These are phyloP conservation scores for Xerocomellus amylosporus DNA, from an alignment of 768 basidiomycete species.

Conservation along the genomic window DNA sequence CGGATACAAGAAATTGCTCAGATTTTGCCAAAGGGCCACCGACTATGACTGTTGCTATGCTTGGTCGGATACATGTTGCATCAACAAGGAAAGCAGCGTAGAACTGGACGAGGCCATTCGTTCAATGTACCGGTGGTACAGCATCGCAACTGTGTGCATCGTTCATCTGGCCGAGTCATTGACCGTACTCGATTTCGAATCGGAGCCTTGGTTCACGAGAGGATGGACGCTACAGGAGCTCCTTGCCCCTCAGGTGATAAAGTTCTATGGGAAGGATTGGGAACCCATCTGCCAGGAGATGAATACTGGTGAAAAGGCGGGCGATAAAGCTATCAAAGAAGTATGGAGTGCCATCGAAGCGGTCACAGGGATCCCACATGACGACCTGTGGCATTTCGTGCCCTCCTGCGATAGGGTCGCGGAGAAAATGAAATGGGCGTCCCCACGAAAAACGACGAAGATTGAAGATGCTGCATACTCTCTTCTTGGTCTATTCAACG, in stretches of 20 bases:
- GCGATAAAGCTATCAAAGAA: constrained; percentile 9
- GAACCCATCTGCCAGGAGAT: constrained; percentile 5
- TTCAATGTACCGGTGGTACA: constrained; percentile 29
- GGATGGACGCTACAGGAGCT: constrained; percentile 20
- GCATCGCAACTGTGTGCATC: constrained; percentile 20
- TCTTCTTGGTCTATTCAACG: constrained; percentile 22
- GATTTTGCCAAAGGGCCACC: constrained; percentile 15
- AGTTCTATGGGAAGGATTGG: constrained; percentile 21
- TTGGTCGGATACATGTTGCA: constrained; percentile 25
- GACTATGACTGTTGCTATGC: constrained; percentile 18
- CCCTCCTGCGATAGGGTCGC: constrained; percentile 9
- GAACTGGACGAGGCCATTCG: constrained; percentile 30
- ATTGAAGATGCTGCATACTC: constrained; percentile 25
- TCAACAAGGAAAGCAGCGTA: constrained; percentile 26
- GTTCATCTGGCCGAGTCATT: constrained; percentile 16
- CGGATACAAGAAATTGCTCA: constrained; percentile 15
- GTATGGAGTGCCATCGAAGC: constrained; percentile 5
- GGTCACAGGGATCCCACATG: constrained; percentile 12
- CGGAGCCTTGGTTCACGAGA: constrained; percentile 21
- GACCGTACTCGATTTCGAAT: constrained; percentile 5
- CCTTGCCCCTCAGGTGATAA: constrained; percentile 11
- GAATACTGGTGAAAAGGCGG: background rate
- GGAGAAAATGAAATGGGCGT: constrained; percentile 24
- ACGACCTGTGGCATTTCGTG: constrained; percentile 8
- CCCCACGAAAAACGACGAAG: constrained; percentile 22